A percentile compares a stretch with the other conserved stretches of the same genome.
phyloP scores from a whole-genome alignment of 1,284 basidiomycete species.

The Malassezia vespertilionis region DNA sequence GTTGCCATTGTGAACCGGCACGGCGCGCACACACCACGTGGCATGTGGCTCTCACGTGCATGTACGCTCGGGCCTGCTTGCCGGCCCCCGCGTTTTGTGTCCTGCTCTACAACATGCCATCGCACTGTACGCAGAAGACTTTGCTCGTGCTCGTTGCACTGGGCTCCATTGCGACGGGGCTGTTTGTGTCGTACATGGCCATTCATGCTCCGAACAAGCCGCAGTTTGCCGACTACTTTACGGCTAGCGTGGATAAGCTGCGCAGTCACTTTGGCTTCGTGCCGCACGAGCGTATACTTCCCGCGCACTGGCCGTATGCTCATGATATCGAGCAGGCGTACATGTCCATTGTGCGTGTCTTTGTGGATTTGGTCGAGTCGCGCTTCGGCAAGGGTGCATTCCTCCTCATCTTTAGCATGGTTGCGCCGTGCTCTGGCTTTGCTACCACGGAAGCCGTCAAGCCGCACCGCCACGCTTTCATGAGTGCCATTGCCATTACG shows the following conservation, averaged over 20 bases:
- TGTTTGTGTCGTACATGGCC: conserved; percentile 4
- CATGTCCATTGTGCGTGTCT: conserved; percentile 6
- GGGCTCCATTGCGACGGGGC: conserved; percentile 4
- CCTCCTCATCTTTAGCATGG: conserved; percentile 8
- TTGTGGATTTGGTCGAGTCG: conserved; percentile 2
- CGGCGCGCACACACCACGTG: background rate
- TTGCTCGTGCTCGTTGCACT: background rate
- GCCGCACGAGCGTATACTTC: background rate
- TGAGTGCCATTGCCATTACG: conserved; percentile 10
- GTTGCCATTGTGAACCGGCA: too few species aligned
- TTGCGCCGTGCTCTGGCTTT: background rate
- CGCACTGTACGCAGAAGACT: background rate
- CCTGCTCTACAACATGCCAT: conserved; percentile 6
- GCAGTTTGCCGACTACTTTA: background rate
- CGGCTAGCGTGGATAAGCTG: background rate
- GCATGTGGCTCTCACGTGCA: background rate
- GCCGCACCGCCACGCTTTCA: background rate
- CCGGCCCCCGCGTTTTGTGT: background rate
- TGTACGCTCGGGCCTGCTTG: too few species aligned
- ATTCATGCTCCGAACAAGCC: conserved; percentile 7
- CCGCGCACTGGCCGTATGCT: background rate
- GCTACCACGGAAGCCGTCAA: conserved; percentile 9
- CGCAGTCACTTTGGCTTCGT: background rate
- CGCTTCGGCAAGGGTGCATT: conserved; percentile 7
- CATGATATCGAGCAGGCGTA: conserved; percentile 2